phyloP scores from a whole-genome alignment of 208 protist genomes.

The Kentomonas sorsogonicus region DNA sequence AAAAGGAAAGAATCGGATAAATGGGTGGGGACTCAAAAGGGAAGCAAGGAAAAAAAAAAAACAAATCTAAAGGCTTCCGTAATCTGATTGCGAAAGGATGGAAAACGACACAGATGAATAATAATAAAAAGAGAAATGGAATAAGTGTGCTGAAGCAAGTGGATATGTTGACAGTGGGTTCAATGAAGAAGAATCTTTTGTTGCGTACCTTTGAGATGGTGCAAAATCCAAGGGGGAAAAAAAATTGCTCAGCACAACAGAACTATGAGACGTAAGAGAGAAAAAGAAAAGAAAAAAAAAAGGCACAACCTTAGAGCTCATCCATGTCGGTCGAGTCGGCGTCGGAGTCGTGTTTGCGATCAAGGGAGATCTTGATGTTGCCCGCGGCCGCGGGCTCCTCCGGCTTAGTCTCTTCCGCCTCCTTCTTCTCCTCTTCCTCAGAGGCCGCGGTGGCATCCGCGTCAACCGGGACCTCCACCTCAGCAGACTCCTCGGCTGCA shows the following conservation, averaged over 20 bases:
- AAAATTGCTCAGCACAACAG: neutral
- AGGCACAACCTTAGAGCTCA: constrained; percentile 5
- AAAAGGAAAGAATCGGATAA: too few relatives aligned
- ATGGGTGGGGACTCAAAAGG: neutral
- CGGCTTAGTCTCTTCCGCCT: constrained; percentile 1
- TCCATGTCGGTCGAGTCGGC: too few relatives aligned
- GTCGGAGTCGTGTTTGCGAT: constrained; percentile 20
- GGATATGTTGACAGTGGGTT: constrained; percentile 2
- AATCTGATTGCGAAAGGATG: neutral
- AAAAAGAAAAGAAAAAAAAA: constrained; percentile 7
- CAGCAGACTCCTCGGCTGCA: neutral
- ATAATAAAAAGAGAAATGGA: neutral
- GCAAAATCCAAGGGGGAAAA: too few relatives aligned
- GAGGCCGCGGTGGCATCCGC: constrained; percentile 2
- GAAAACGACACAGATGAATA: neutral
- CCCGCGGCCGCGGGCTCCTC: constrained; percentile 13
- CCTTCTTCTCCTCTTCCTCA: constrained; percentile 8
- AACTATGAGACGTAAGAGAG: neutral
- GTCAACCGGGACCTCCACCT: constrained; percentile 4
- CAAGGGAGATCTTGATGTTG: constrained; percentile 16
- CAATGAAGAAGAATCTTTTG: too few relatives aligned
- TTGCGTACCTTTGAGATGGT: too few relatives aligned
- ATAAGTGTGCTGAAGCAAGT: neutral
- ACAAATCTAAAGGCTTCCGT: neutral
- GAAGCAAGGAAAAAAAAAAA: constrained; percentile 18